Evolutionary conservation across 495 filamentous ascomycete genomes (phyloP), one percentile per base, ranked within the genome.

Genomic region (Neurospora sp.): DNA sequence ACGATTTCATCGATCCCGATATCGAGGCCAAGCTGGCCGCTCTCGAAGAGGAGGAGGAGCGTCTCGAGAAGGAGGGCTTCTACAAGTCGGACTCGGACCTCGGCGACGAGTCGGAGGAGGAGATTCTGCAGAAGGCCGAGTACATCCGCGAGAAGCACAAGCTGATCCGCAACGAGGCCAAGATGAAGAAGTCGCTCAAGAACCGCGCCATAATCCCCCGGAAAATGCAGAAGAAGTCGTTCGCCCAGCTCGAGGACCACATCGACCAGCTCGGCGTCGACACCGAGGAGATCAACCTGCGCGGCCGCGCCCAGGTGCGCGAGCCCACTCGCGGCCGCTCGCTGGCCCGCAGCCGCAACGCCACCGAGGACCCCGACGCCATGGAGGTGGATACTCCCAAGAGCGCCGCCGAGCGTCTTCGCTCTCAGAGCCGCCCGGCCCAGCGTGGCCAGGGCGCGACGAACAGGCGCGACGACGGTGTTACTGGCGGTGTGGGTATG

Each of bases 1-100:
- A 93, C 85, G 96, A 99, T 80, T 99, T 91, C 80, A 90, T 98
- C 79, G 96, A 98, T 76, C 94, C 96, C 1, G 96, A 99, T 72
- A 98, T 99, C 81, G 96, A 97, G 76, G 86, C 87, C 73, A 98
- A 95, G 83, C 87, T 99, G 45, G 90, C 90, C 38, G 93, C 94
- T 61, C 86, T 99, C 44, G 96, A 99, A 81, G 94, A 93, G 71
- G 96, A 99, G 78, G 96, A 99, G 78, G 94, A 97, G 82, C 89
- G 90, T 70, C 87, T 98, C 4, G 89, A 97, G 82, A 91, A 89
- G 14, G 90, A 93, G 42, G 94, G 94, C 61, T 95, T 89, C 85
- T 96, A 96, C 82, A 88, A 79, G 83, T 87, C 72, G 80, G 80
- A 81, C 65, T 70, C 89, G 70, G 89, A 90, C 65, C 81, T 93